Conservation (phyloP, 2,329 filamentous ascomycete species). For the Pleurostoma richardsiae region DNA sequence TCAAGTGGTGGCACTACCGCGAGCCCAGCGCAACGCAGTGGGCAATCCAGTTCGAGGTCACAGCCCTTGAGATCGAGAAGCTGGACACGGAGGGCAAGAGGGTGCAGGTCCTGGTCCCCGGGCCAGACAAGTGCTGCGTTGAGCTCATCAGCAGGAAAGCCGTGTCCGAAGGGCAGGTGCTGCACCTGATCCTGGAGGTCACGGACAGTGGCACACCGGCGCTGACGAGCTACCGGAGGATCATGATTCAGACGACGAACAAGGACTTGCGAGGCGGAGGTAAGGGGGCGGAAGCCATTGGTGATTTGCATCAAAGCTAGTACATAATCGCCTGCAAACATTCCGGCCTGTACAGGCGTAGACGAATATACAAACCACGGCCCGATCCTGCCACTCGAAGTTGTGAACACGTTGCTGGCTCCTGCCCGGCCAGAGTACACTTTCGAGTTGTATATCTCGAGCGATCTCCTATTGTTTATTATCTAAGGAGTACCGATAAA, state of each 20-base stretch:
- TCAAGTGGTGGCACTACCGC: conserved; percentile 12
- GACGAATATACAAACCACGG: too few relatives aligned
- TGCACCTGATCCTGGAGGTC: conserved; percentile 46
- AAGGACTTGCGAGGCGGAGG: conserved; percentile 13
- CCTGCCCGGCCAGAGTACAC: too few relatives aligned
- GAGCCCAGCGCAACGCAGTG: conserved; percentile 30
- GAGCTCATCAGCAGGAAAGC: conserved; percentile 25
- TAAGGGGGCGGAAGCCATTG: neutral
- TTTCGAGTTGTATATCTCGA: too few relatives aligned
- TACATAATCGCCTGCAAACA: too few relatives aligned
- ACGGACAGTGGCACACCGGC: conserved; percentile 34
- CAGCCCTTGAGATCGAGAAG: conserved; percentile 10
- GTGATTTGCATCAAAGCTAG: neutral
- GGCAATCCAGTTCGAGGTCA: conserved; percentile 28
- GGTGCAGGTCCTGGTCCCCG: conserved; percentile 31
- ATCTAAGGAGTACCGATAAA: too few relatives aligned
- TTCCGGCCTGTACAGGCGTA: too few relatives aligned
- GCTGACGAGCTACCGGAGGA: conserved; percentile 40
- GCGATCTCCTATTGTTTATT: too few relatives aligned
- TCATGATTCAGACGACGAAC: conserved; percentile 28
- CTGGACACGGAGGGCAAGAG: conserved; percentile 17
- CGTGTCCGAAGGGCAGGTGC: conserved; percentile 31
- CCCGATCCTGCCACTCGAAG: too few relatives aligned
- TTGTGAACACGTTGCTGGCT: too few relatives aligned
- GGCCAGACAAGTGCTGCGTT: conserved; percentile 32